Base-by-base conservation (phyloP, 2,329 filamentous ascomycete species). In the Hymenoscyphus linearis region DNA sequence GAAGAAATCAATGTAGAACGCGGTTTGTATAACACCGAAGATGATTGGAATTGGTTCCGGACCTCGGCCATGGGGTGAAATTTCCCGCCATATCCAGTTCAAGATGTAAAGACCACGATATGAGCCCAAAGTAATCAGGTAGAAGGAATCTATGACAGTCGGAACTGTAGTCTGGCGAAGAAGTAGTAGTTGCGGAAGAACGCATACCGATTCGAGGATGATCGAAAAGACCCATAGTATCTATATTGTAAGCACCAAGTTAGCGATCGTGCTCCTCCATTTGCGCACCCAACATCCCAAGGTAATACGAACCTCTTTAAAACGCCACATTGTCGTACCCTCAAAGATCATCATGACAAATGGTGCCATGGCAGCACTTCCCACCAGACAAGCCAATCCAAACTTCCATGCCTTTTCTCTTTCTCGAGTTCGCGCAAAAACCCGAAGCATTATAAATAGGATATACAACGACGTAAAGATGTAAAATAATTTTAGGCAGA, bases 81-180 rank as follows among this genome's bases (percentile, higher is more conserved):
- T 76, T 62, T 80, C 82, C 35, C 90, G 85, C 64, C 84, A 78
- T 68, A 97, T 87, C 93, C 93, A 98, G 75, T 96, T 97, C 55
- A 96, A 75, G 63, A 96, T 87, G 76, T 98, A 97, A 64, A 97
- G 84, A 55, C 81, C 90, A 61, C 93, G 90, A 77, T 97, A 98
- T 13, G 88, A 88, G 37, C 93, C 93, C 1, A 97, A 84, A 0
- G 91, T 86, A 56, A 95, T 80, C 60, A 98, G 89, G 76, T 98
- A 98, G 77, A 90, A 96, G n/a, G 91, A 96, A 74, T 96, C 91
- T 76, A 98, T 93, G 54, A 97, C 93, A 55, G 93, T 98, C 0
- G 93, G 93, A 0, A 97, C 91, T 27, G 87, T 92, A n/a, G 93
- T 97, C 75, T 97, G 92, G 62, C 93, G 90, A 14, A 98, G 85